A percentile compares a stretch with the other conserved stretches of the same genome.
Conservation (phyloP, 2,329 filamentous ascomycete species). For the Exophiala alcalophila region DNA sequence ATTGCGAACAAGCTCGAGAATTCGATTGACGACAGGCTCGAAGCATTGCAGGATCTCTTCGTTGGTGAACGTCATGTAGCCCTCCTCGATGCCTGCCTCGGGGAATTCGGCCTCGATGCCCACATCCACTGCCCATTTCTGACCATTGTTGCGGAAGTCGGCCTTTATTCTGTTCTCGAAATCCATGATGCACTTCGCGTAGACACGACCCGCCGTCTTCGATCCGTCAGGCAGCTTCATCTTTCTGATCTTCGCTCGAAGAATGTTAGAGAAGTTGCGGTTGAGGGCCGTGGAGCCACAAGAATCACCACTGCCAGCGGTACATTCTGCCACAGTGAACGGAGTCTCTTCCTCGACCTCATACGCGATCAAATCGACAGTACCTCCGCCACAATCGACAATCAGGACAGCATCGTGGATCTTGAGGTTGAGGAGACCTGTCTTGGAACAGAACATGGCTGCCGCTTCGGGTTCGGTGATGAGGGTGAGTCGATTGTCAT, state of each 20-base stretch:
- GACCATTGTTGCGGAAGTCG: slow-evolving; percentile 97
- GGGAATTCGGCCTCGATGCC: slow-evolving; percentile 98
- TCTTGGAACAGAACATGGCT: slow-evolving; percentile 96
- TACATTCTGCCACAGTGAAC: slow-evolving; percentile 95
- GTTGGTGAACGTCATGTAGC: slow-evolving; percentile 99
- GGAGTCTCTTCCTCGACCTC: slow-evolving; percentile 97
- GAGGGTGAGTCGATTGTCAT: slow-evolving; percentile 91
- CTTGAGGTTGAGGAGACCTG: slow-evolving; percentile 90
- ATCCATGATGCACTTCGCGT: slow-evolving; percentile 99
- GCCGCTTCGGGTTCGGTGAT: slow-evolving; percentile 96
- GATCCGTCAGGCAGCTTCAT: slow-evolving; percentile 98
- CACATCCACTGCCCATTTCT: slow-evolving; percentile 98
- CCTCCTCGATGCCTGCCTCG: slow-evolving; percentile 95
- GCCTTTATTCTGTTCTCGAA: slow-evolving; percentile 99
- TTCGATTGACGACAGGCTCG: slow-evolving; percentile 95
- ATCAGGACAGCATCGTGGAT: slow-evolving; percentile 98
- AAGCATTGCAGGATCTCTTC: slow-evolving; percentile 99
- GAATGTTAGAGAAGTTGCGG: slow-evolving; percentile 96
- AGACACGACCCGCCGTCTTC: slow-evolving; percentile 95
- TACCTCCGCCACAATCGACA: slow-evolving; percentile 96
- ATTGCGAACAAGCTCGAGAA: slow-evolving; percentile 91
- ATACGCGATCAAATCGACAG: slow-evolving; percentile 97
- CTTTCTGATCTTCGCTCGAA: slow-evolving; percentile 95
- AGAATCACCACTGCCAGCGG: slow-evolving; percentile 92
- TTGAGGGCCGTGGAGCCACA: slow-evolving; percentile 98